phyloP scores from a whole-genome alignment of 306 rosid species.

The Casuarina glauca region DNA sequence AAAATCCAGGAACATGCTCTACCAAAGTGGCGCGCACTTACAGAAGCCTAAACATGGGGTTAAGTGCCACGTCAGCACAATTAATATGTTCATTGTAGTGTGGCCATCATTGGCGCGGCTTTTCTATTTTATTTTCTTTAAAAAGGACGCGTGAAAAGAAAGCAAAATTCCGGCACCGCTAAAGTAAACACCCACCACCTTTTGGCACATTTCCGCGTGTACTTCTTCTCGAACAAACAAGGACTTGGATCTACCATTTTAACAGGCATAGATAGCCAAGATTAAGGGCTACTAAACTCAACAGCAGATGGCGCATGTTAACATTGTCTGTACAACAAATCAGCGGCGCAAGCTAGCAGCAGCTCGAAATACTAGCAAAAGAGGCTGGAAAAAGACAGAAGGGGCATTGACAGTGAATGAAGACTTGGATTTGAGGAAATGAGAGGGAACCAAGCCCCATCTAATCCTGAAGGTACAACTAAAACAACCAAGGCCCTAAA shows the following conservation, averaged over 20 bases:
- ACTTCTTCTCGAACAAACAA: neutral
- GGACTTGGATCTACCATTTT: neutral
- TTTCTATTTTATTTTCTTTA: too few relatives aligned
- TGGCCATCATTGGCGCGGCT: too few relatives aligned
- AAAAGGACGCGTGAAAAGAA: conserved; percentile 29
- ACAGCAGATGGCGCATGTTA: conserved; percentile 23
- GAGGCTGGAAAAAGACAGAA: conserved; percentile 27
- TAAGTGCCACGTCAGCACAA: too few relatives aligned
- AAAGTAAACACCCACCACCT: neutral
- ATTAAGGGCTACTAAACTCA: neutral
- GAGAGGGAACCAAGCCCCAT: neutral
- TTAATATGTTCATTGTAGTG: too few relatives aligned
- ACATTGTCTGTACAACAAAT: too few relatives aligned
- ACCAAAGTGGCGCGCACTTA: neutral
- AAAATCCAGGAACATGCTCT: neutral
- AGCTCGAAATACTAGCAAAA: conserved; percentile 10
- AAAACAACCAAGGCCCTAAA: neutral
- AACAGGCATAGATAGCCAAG: neutral
- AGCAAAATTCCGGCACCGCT: conserved; percentile 1
- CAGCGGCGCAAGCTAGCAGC: too few relatives aligned
- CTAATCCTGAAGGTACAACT: neutral
- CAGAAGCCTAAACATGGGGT: neutral
- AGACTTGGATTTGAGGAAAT: too few relatives aligned
- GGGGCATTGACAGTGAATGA: conserved; percentile 4
- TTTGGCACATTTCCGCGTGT: neutral